Conservation (phyloP, 2,329 filamentous ascomycete species). For the Monilinia aucupariae region DNA sequence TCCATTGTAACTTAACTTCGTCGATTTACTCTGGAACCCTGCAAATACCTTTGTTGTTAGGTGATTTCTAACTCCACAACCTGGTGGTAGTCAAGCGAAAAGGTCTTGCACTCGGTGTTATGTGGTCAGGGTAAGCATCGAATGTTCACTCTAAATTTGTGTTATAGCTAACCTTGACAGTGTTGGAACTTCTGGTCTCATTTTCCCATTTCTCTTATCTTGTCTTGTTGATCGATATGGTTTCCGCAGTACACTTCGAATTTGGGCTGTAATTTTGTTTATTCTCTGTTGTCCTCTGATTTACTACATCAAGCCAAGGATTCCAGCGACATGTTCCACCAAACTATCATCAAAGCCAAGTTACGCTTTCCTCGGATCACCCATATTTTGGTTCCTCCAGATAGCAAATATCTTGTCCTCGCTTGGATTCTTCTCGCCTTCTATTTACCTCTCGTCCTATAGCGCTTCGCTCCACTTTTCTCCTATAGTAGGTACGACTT, state of each 20-base stretch:
- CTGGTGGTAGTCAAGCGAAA: constrained; percentile 36
- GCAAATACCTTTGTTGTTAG: too few species aligned
- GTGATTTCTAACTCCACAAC: neutral
- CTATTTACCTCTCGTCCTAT: constrained; percentile 49
- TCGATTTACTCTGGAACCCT: neutral
- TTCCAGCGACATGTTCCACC: constrained; percentile 36
- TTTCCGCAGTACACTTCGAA: constrained; percentile 37
- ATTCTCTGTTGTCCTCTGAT: constrained; percentile 43
- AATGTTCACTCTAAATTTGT: neutral
- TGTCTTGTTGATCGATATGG: constrained; percentile 40
- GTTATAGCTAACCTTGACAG: constrained; percentile 2
- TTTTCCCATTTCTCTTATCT: constrained; percentile 38
- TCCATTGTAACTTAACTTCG: neutral
- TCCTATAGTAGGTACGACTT: constrained; percentile 41
- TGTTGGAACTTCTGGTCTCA: constrained; percentile 25
- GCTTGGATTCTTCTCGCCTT: constrained; percentile 50
- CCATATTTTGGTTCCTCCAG: constrained; percentile 45
- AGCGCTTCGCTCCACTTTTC: constrained; percentile 40
- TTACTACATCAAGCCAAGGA: constrained; percentile 51
- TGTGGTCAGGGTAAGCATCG: constrained; percentile 37
- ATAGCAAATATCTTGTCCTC: constrained; percentile 48
- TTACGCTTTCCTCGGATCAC: constrained; percentile 41
- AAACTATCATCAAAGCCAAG: constrained; percentile 7
- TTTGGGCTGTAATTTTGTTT: constrained; percentile 38
- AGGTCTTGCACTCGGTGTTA: constrained; percentile 46